These are phyloP conservation scores for Aureobasidium musti DNA, from an alignment of 2,329 filamentous ascomycete species.

Conservation along the genomic window DNA sequence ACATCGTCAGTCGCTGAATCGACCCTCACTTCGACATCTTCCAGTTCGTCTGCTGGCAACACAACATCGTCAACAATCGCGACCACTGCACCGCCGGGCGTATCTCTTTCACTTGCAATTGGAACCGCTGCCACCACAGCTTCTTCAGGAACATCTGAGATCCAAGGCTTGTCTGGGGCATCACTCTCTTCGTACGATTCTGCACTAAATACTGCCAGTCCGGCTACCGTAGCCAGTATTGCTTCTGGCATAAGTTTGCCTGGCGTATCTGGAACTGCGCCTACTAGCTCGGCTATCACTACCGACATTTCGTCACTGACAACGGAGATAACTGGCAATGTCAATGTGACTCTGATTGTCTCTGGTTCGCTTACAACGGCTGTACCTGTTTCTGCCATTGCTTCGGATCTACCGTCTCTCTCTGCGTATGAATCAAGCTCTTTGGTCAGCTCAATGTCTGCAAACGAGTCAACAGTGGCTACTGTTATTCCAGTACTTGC, in stretches of 20 bases:
- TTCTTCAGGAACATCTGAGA: neutral
- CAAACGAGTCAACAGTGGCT: slow-evolving; percentile 18
- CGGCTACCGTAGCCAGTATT: neutral
- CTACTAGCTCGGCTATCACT: neutral
- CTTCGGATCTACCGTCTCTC: slow-evolving; percentile 13
- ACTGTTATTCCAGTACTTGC: neutral
- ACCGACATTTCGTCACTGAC: neutral
- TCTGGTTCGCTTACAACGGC: slow-evolving; percentile 34
- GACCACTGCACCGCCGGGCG: neutral
- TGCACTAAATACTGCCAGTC: slow-evolving; percentile 1
- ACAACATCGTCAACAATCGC: neutral
- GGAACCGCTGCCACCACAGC: neutral
- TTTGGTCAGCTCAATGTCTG: slow-evolving; percentile 6
- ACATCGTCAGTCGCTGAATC: neutral
- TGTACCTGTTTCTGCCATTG: slow-evolving; percentile 39
- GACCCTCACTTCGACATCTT: neutral
- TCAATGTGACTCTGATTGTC: neutral
- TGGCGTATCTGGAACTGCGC: slow-evolving; percentile 16
- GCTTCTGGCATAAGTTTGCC: slow-evolving; percentile 15
- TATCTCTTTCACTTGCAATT: slow-evolving; percentile 8
- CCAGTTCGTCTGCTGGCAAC: neutral
- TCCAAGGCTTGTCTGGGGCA: neutral
- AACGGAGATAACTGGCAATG: neutral
- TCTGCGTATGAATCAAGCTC: slow-evolving; percentile 9
- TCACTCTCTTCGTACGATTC: neutral